phyloP scores from a whole-genome alignment of 371 early-diverging fungal genomes.

The Thermomucor indicae-seudaticae region DNA sequence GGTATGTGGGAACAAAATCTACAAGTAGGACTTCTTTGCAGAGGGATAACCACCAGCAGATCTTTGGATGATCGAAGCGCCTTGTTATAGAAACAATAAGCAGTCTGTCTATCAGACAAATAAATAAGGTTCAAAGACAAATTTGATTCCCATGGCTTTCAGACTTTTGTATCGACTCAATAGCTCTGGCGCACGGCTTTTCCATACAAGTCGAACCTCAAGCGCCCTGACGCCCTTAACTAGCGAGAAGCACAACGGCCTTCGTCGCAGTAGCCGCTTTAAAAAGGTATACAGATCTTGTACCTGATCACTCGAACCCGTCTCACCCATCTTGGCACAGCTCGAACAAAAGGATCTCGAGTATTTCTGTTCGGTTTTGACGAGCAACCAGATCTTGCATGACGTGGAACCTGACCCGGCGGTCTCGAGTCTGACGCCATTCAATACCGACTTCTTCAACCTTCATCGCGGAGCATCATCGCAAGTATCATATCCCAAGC shows the following conservation, averaged over 20 bases:
- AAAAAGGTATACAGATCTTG: constrained; percentile 7
- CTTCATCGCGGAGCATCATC: constrained; percentile 76
- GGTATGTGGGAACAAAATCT: too few relatives aligned
- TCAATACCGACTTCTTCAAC: constrained; percentile 82
- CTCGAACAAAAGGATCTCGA: constrained; percentile 42
- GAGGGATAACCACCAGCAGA: too few relatives aligned
- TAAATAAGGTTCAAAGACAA: too few relatives aligned
- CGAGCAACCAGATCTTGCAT: constrained; percentile 20
- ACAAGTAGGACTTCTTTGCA: too few relatives aligned
- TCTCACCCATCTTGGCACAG: neutral
- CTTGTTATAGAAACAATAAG: too few relatives aligned
- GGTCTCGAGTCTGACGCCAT: constrained; percentile 34
- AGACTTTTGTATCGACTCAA: too few relatives aligned
- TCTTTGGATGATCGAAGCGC: too few relatives aligned
- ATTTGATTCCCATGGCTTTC: too few relatives aligned
- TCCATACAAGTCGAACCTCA: constrained; percentile 3
- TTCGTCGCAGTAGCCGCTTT: constrained; percentile 6
- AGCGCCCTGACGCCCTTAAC: constrained; percentile 6
- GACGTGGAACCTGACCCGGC: constrained; percentile 4
- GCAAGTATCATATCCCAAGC: constrained; percentile 36
- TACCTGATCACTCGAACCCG: neutral
- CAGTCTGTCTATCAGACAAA: too few relatives aligned
- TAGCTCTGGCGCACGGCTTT: too few relatives aligned
- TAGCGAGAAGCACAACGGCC: constrained; percentile 3
- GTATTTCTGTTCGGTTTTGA: constrained; percentile 46